These are phyloP conservation scores for Aspergillus hortae DNA, from an alignment of 2,329 filamentous ascomycete genomes.

Conservation along the genomic window DNA sequence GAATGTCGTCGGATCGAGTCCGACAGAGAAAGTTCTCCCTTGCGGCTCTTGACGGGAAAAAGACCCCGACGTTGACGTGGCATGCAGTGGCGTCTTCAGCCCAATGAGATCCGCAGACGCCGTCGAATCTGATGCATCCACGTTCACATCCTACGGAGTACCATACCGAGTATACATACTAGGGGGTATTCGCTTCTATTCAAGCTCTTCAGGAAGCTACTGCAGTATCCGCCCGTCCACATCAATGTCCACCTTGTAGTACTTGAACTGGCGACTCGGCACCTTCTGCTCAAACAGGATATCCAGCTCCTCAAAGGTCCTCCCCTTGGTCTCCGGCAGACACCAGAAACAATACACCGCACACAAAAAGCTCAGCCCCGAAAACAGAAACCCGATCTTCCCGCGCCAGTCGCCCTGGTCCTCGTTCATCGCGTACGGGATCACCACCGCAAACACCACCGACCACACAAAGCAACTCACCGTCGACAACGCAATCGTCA, in stretches of 20 bases:
- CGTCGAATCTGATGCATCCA: not conserved
- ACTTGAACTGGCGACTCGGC: constrained; percentile 20
- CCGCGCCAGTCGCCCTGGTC: constrained; percentile 27
- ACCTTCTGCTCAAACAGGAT: constrained; percentile 26
- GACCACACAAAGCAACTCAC: constrained; percentile 22
- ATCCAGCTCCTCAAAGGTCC: constrained; percentile 30
- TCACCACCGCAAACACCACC: constrained; percentile 30
- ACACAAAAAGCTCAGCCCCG: constrained; percentile 20
- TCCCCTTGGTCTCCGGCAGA: constrained; percentile 28
- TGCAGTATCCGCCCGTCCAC: not conserved
- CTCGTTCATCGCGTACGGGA: constrained; percentile 34
- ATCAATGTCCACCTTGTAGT: constrained; percentile 13
- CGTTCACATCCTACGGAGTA: not conserved
- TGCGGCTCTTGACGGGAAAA: not conserved
- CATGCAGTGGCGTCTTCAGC: not conserved
- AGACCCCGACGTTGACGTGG: not conserved
- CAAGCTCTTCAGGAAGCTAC: not conserved
- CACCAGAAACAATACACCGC: constrained; percentile 29
- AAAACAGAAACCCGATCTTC: constrained; percentile 32
- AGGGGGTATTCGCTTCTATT: too few relatives aligned
- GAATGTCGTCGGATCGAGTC: too few relatives aligned
- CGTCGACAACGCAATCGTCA: constrained; percentile 42
- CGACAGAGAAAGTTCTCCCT: not conserved
- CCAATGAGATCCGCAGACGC: too few relatives aligned
- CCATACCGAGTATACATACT: too few relatives aligned